These are phyloP conservation scores for Globisporangium recalcitrans DNA, from an alignment of 352 stramenopile species.

Conservation along the genomic window DNA sequence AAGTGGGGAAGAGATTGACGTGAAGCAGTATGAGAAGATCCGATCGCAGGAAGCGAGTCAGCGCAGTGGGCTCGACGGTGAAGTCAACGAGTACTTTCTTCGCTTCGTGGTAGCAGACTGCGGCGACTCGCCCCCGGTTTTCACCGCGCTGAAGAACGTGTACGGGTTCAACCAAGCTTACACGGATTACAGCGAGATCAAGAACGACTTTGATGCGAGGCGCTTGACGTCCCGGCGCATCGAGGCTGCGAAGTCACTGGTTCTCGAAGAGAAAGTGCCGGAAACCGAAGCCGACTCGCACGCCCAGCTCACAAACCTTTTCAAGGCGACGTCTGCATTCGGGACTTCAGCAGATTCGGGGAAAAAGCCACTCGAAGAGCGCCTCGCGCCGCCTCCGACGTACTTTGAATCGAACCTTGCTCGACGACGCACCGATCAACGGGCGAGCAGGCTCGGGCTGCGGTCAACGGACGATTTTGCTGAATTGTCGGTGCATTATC, in stretches of 20 bases:
- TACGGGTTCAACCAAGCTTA: slow-evolving; percentile 51
- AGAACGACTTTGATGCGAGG: slow-evolving; percentile 50
- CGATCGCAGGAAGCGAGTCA: slow-evolving; percentile 27
- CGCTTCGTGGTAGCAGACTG: slow-evolving; percentile 54
- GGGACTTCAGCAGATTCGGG: slow-evolving; percentile 8
- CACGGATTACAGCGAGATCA: slow-evolving; percentile 65
- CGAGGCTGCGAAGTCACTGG: slow-evolving; percentile 35
- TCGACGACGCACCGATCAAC: not conserved
- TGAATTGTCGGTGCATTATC: slow-evolving; percentile 80
- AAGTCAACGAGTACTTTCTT: slow-evolving; percentile 69
- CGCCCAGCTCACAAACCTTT: slow-evolving; percentile 24
- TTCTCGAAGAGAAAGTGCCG: slow-evolving; percentile 5
- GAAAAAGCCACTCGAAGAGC: slow-evolving; percentile 27
- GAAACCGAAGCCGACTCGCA: not conserved
- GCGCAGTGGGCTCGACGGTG: slow-evolving; percentile 49
- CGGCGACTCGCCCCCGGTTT: slow-evolving; percentile 50
- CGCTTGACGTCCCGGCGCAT: slow-evolving; percentile 34
- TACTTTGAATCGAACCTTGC: slow-evolving; percentile 69
- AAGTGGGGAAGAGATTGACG: slow-evolving; percentile 65
- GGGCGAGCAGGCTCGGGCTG: slow-evolving; percentile 13
- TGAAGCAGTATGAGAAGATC: slow-evolving; percentile 64
- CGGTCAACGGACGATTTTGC: slow-evolving; percentile 54
- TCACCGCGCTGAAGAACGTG: slow-evolving; percentile 52
- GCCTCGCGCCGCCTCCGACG: slow-evolving; percentile 41
- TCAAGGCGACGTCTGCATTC: slow-evolving; percentile 30